These are phyloP conservation scores for Aulographum hederae DNA, from an alignment of 2,329 filamentous ascomycete species.

Conservation along the genomic window DNA sequence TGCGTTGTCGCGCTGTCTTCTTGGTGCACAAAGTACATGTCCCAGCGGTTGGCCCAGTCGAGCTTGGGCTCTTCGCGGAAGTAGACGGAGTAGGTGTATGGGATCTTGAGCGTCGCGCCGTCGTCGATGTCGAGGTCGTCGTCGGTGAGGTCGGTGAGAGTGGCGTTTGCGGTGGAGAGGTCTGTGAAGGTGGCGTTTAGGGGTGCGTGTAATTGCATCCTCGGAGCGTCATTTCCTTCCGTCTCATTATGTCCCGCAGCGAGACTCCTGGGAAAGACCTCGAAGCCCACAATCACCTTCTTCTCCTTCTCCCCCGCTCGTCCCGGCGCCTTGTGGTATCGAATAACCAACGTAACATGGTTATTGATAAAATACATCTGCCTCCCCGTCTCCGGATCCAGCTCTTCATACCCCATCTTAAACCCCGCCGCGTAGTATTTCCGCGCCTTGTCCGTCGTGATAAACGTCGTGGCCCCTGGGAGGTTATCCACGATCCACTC, in stretches of 20 bases:
- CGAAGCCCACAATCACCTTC: slow-evolving; percentile 73
- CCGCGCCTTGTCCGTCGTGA: slow-evolving; percentile 64
- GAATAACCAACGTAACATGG: slow-evolving; percentile 70
- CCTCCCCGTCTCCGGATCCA: slow-evolving; percentile 28
- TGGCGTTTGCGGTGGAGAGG: slow-evolving; percentile 20
- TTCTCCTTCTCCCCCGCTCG: slow-evolving; percentile 49
- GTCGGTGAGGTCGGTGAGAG: slow-evolving; percentile 37
- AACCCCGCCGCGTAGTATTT: slow-evolving; percentile 87
- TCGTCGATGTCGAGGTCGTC: slow-evolving; percentile 39
- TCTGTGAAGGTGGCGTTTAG: slow-evolving; percentile 40
- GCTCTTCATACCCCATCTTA: slow-evolving; percentile 66
- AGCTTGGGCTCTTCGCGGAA: slow-evolving; percentile 66
- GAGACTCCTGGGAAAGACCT: slow-evolving; percentile 78
- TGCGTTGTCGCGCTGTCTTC: slow-evolving; percentile 67
- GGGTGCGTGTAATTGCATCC: slow-evolving; percentile 51
- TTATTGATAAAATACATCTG: slow-evolving; percentile 62
- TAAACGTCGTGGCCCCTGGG: slow-evolving; percentile 74
- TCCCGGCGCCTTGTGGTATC: slow-evolving; percentile 55
- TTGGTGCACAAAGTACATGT: slow-evolving; percentile 77
- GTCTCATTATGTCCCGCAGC: slow-evolving; percentile 37
- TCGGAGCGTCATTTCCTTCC: slow-evolving; percentile 44
- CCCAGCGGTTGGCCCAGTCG: slow-evolving; percentile 75
- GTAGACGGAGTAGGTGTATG: slow-evolving; percentile 80
- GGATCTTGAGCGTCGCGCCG: slow-evolving; percentile 45
- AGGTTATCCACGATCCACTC: slow-evolving; percentile 92